Conservation (phyloP, 345 rosid genomes). For the Eucalyptus camaldulensis region DNA sequence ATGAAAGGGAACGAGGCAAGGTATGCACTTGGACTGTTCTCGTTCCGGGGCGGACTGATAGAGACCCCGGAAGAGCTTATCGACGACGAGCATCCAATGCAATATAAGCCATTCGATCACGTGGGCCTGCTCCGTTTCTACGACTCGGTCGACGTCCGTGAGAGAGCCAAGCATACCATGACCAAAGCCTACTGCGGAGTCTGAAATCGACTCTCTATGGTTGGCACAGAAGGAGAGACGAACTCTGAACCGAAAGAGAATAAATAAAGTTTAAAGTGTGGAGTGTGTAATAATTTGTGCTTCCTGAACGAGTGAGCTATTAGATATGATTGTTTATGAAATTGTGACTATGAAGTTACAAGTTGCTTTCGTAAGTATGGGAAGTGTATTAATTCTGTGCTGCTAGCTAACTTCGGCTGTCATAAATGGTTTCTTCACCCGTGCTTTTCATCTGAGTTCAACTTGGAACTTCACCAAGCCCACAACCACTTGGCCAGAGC, state of each 20-base stretch:
- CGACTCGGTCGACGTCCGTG: background rate
- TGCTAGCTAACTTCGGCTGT: background rate
- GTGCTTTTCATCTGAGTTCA: background rate
- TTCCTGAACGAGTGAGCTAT: background rate
- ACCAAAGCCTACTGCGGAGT: conserved; percentile 45
- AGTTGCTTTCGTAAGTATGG: background rate
- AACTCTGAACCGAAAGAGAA: background rate
- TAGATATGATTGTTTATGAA: background rate
- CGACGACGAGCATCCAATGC: conserved; percentile 44
- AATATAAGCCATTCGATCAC: conserved; percentile 50
- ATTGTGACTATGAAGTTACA: background rate
- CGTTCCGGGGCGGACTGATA: conserved; percentile 30
- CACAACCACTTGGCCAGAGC: background rate
- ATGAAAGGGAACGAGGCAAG: conserved; percentile 30
- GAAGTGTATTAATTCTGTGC: background rate
- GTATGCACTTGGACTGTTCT: conserved; percentile 45
- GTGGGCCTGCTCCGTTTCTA: conserved; percentile 34
- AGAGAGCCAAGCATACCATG: conserved; percentile 27
- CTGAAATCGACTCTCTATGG: background rate
- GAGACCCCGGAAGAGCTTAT: conserved; percentile 38
- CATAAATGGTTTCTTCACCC: background rate
- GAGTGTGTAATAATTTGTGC: background rate
- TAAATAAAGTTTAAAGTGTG: background rate
- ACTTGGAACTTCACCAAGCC: background rate
- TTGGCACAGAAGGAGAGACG: background rate